Base-by-base conservation (phyloP, 352 stramenopile species). In the Globisporangium splendens region DNA sequence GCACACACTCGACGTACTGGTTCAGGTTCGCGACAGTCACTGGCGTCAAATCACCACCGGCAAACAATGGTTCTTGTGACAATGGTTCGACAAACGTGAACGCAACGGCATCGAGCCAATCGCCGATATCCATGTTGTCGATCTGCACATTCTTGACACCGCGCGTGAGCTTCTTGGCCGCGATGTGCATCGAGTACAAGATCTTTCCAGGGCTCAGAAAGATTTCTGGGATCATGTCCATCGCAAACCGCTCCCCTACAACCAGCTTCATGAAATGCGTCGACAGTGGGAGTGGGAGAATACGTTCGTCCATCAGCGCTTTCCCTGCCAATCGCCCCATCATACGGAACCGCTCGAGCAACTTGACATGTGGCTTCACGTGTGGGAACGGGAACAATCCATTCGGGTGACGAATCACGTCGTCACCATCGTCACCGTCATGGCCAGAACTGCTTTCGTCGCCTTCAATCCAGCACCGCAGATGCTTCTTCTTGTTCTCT, bases 71-170 rank as follows among this genome's bases (percentile, higher is more conserved):
- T n/a, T 77, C 56, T 42, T 93, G 83, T 8, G 86, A 89, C 31
- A 93, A 63, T 2, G 86, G 86, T 28, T 95, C 86, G 39, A 95
- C 77, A 24, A 93, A 93, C 21, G 80, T 81, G 46, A 95, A 75
- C 7, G 62, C 63, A 13, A 89, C 82, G 13, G 79, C 79, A 13
- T 79, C 76, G 3, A 95, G 66, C 83, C 83, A 95, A 11, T 79
- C 72, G 2, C 58, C 22, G 0, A 82, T 41, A 8, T 57, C 43
- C 68, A 88, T 78, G 5, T 67, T 62, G 42, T 92, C 83, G 35
- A 93, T 86, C 46, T 75, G 38, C n/a, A 91, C 74, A 3, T 65
- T 59, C 14, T 52, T 8, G 13, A 68, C 57, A 33, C 63, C 72
- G 31, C 54, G 47, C 22, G 54, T 11, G 0, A 88, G 56, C 38